These are phyloP conservation scores for Euphorbia neoarborescens DNA, from an alignment of 441 rosid genomes.

Conservation along the genomic window DNA sequence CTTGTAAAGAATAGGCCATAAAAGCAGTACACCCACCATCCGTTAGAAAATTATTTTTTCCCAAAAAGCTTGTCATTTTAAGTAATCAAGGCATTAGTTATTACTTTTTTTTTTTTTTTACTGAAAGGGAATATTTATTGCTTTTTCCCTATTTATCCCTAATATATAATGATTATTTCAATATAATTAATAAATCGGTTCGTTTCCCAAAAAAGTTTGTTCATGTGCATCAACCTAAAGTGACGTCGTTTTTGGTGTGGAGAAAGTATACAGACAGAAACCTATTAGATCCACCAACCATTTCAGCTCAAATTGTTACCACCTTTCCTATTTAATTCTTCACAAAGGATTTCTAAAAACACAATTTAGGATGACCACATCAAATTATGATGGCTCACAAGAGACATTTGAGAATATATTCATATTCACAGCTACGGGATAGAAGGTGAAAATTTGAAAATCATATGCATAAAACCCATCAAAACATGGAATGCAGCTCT, in stretches of 20 bases:
- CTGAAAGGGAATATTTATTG: too few relatives aligned
- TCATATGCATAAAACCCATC: neutral
- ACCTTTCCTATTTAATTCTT: neutral
- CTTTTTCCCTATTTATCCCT: too few relatives aligned
- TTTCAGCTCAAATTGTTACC: neutral
- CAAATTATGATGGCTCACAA: neutral
- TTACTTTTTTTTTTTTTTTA: too few relatives aligned
- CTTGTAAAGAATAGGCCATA: neutral
- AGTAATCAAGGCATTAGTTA: too few relatives aligned
- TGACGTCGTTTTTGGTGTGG: too few relatives aligned
- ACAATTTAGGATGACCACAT: neutral
- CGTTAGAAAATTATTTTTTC: too few relatives aligned
- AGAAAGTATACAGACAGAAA: neutral
- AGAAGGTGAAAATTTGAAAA: constrained; percentile 7
- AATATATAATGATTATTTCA: too few relatives aligned
- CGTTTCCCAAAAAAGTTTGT: too few relatives aligned
- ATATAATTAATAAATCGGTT: too few relatives aligned
- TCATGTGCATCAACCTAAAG: too few relatives aligned
- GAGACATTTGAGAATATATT: neutral
- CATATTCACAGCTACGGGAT: neutral
- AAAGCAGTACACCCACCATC: neutral
- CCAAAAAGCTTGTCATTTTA: too few relatives aligned
- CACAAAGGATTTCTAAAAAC: neutral
- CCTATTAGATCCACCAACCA: neutral
- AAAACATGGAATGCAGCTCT: neutral